phyloP scores from a whole-genome alignment of 805 yeast species.

The Wickerhamiella sorbophila region DNA sequence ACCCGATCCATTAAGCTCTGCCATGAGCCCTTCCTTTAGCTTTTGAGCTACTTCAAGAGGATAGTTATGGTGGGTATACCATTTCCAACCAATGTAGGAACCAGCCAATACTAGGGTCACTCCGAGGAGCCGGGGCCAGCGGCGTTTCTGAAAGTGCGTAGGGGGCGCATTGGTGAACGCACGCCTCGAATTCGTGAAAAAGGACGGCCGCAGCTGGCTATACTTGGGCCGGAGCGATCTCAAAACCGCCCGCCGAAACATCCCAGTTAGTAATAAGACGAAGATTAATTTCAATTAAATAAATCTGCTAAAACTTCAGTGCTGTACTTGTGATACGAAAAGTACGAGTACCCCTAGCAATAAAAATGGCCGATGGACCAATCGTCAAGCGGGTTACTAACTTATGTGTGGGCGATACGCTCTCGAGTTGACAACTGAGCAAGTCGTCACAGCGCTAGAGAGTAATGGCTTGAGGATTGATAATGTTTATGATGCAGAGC shows the following conservation, averaged over 20 bases:
- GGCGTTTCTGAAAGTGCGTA: not conserved
- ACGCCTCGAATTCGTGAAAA: too few relatives aligned
- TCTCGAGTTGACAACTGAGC: not conserved
- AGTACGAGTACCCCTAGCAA: too few relatives aligned
- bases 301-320: too few relatives aligned
- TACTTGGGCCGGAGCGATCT: too few relatives aligned
- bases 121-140: not conserved
- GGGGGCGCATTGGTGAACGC: not conserved
- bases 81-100: conserved; percentile 16
- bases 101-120: conserved; percentile 1
- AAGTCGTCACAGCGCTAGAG: not conserved
- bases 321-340: too few relatives aligned
- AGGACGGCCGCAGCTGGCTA: too few relatives aligned
- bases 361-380: too few relatives aligned
- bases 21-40: conserved; percentile 66
- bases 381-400: too few relatives aligned
- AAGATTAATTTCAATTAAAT: too few relatives aligned
- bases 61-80: conserved; percentile 22
- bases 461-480: not conserved
- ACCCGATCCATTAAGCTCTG: conserved; percentile 56
- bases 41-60: conserved; percentile 57
- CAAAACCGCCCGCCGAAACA: too few relatives aligned
- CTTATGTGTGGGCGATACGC: conserved; percentile 3
- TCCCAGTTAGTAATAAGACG: too few relatives aligned
- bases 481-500: not conserved